Percentiles rank a stretch among this genome's conserved stretches.
These are phyloP conservation scores for Plasmodium inui DNA, from an alignment of 169 alveolate species.

Conservation along the genomic window DNA sequence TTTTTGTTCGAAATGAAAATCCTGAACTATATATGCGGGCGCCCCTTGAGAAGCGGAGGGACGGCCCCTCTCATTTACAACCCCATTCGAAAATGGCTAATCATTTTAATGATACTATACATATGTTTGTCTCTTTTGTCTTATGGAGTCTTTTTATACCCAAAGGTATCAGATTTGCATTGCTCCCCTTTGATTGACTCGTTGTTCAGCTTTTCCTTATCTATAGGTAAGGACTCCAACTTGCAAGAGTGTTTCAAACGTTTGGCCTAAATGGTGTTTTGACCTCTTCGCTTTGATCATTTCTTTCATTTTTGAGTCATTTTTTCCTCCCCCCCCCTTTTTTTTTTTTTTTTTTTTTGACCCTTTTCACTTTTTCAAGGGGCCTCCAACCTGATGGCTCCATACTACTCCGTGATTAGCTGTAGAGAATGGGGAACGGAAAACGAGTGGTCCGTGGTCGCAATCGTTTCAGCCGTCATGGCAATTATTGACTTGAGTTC, in stretches of 20 bases:
- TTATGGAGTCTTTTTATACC: conserved; percentile 76
- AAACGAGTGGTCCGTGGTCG: conserved; percentile 80
- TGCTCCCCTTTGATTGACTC: conserved; percentile 80
- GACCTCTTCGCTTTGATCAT: neutral
- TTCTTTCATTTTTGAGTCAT: neutral
- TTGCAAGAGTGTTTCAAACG: neutral
- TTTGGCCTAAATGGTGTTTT: neutral
- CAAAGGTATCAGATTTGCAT: conserved; percentile 80
- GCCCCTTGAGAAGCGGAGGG: conserved; percentile 74
- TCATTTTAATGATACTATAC: conserved; percentile 75
- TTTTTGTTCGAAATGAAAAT: conserved; percentile 54
- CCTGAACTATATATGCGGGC: conserved; percentile 77
- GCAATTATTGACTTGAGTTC: conserved; percentile 79
- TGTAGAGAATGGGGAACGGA: conserved; percentile 80
- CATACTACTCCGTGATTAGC: conserved; percentile 58
- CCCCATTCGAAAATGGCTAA: conserved; percentile 82
- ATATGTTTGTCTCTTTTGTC: conserved; percentile 75
- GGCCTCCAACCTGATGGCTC: conserved; percentile 61
- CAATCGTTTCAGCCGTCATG: conserved; percentile 79
- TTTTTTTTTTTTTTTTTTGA: neutral
- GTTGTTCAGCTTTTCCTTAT: conserved; percentile 77
- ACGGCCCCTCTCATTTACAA: conserved; percentile 82
- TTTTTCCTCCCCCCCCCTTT: neutral
- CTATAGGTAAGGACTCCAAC: conserved; percentile 74
- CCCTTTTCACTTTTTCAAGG: conserved; percentile 32